Evolutionary conservation across 129 eudicot genomes (phyloP).

Genomic region (Flaveria linearis): DNA sequence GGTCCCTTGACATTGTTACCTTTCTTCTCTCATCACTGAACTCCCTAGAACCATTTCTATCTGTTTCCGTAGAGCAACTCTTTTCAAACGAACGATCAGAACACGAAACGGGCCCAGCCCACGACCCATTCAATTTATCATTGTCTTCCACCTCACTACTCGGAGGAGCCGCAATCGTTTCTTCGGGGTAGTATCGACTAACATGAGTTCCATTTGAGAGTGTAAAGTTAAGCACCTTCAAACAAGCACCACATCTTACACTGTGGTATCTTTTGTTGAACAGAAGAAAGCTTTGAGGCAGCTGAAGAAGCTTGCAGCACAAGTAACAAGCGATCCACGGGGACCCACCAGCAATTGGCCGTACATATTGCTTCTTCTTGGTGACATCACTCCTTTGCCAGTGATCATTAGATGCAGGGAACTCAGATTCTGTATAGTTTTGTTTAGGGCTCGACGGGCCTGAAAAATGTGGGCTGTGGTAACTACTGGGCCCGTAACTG

Average conservation of each 20-base stretch:
- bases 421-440: slow-evolving; percentile 35
- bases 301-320: slow-evolving; percentile 60
- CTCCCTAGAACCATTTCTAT: slow-evolving; percentile 41
- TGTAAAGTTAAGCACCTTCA: slow-evolving; percentile 57
- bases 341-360: slow-evolving; percentile 75
- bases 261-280: slow-evolving; percentile 57
- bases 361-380: slow-evolving; percentile 49
- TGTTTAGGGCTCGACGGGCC: slow-evolving; percentile 43
- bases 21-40: slow-evolving; percentile 44
- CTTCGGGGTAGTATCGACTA: slow-evolving; percentile 45
- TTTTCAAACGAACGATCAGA: slow-evolving; percentile 57
- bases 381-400: slow-evolving; percentile 30
- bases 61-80: slow-evolving; percentile 55
- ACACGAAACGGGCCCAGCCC: slow-evolving; percentile 47
- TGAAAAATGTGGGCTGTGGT: slow-evolving; percentile 40
- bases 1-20: slow-evolving; percentile 29
- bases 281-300: slow-evolving; percentile 78
- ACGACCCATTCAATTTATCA: slow-evolving; percentile 13
- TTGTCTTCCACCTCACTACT: slow-evolving; percentile 68
- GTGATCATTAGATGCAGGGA: slow-evolving; percentile 37
- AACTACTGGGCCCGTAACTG: slow-evolving; percentile 22
- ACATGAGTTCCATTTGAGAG: slow-evolving; percentile 45
- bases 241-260: slow-evolving; percentile 69
- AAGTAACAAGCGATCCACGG: slow-evolving; percentile 65
- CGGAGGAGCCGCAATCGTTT: slow-evolving; percentile 50